A percentile compares a stretch with the other conserved stretches of the same genome.
These are phyloP conservation scores for Craspedostauros australis DNA, from an alignment of 108 stramenopile genomes.

Conservation along the genomic window DNA sequence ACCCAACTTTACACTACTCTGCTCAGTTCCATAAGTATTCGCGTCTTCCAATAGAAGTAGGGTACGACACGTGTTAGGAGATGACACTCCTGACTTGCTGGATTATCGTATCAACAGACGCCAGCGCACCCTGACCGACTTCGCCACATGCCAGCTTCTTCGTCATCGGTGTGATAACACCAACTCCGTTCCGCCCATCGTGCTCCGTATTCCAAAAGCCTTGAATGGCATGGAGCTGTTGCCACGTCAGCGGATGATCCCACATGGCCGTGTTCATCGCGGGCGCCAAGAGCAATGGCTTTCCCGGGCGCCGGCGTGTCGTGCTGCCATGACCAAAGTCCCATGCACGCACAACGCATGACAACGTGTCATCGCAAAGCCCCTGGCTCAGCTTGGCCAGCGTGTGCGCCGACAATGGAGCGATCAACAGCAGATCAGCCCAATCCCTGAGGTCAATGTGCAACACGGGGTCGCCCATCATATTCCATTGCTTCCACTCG, in stretches of 20 bases:
- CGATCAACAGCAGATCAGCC: slow-evolving; percentile 78
- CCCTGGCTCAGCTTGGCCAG: slow-evolving; percentile 81
- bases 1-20: no score
- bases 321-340: slow-evolving; percentile 49
- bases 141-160: slow-evolving; percentile 88
- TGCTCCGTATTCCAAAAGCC: slow-evolving; percentile 36
- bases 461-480: slow-evolving; percentile 74
- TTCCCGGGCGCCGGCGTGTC: slow-evolving; percentile 34
- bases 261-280: slow-evolving; percentile 97
- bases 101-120: slow-evolving; percentile 58
- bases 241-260: slow-evolving; percentile 77
- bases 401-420: slow-evolving; percentile 82
- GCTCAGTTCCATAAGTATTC: no score
- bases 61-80: no score
- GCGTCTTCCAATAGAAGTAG: no score
- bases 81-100: slow-evolving; percentile 10
- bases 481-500: slow-evolving; percentile 76
- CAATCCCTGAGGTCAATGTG: slow-evolving; percentile 90
- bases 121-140: slow-evolving; percentile 80
- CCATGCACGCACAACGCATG: slow-evolving; percentile 85
- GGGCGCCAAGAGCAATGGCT: slow-evolving; percentile 84
- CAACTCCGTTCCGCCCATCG: neutral
- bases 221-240: slow-evolving; percentile 53
- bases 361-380: slow-evolving; percentile 84
- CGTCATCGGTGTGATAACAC: slow-evolving; percentile 50